These are phyloP conservation scores for Dacryopinax primogenitus DNA, from an alignment of 768 basidiomycete species.

Conservation along the genomic window DNA sequence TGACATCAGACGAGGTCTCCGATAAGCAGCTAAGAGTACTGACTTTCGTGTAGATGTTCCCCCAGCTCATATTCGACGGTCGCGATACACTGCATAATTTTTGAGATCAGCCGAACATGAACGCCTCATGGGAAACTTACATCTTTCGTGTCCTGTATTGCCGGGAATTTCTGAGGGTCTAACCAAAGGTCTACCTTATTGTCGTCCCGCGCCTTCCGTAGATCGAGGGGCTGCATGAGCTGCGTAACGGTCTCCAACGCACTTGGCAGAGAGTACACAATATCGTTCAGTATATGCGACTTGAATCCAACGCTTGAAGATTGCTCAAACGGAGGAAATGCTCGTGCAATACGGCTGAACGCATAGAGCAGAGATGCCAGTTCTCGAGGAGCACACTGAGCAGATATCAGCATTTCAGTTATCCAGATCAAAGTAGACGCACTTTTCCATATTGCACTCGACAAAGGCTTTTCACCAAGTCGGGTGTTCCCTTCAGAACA, in stretches of 20 bases:
- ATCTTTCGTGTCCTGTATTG: constrained; percentile 44
- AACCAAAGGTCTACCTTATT: constrained; percentile 60
- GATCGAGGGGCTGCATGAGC: constrained; percentile 43
- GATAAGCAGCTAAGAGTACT: constrained; percentile 11
- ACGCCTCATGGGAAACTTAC: constrained; percentile 32
- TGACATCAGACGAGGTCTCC: constrained; percentile 9
- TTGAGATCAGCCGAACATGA: constrained; percentile 14
- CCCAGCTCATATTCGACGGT: constrained; percentile 56
- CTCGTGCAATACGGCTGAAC: constrained; percentile 53
- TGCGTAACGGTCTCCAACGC: constrained; percentile 43
- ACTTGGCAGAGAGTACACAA: constrained; percentile 54
- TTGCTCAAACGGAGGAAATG: constrained; percentile 42
- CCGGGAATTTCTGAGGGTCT: constrained; percentile 39
- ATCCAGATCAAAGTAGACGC: constrained; percentile 16
- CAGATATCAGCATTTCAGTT: not conserved
- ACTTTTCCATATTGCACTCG: constrained; percentile 88
- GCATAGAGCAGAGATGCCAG: constrained; percentile 61
- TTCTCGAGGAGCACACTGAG: constrained; percentile 71
- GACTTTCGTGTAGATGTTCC: constrained; percentile 59
- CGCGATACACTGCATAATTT: constrained; percentile 52
- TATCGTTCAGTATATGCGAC: constrained; percentile 54
- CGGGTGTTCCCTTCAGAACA: constrained; percentile 63
- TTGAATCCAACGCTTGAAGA: constrained; percentile 43
- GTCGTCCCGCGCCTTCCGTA: constrained; percentile 52
- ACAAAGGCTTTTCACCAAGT: constrained; percentile 73